Base-by-base conservation (phyloP, 306 rosid species). In the Cucurbita moschata region DNA sequence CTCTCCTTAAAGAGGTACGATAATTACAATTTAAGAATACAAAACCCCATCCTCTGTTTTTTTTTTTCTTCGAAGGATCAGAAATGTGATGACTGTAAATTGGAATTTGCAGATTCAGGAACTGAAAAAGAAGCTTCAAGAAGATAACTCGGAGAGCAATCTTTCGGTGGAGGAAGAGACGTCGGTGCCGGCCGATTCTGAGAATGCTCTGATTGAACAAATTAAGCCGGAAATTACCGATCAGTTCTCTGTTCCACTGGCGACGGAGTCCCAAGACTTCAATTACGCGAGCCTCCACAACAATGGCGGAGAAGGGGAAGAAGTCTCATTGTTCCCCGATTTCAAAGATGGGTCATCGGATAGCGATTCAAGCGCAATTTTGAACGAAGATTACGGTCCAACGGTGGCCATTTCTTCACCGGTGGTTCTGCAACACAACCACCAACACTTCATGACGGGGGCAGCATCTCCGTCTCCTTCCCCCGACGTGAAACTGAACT, bases 311-410 rank as follows among this genome's bases (percentile, higher is more conserved):
- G 80, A 56, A 18, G 57, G 44, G 55, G 80, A 72, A 30, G 80
- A 46, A 30, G 71, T 55, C 14, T 77, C 88, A 7, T 76, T 84
- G 39, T 82, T 86, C 72, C 61, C 80, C 0, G 95, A 92, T 8
- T 84, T 88, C 51, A 90, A 90, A 85, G 97, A 90, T 63, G 98
- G 98, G 1, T 83, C 88, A 40, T 93, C 98, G 0, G 98, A 93
- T 50, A 93, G 98, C n/a, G 98, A 94, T 76, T 87, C 98, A 0
- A 94, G 98, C 44, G 97, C 97, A 14, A 86, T 94, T 76, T 53
- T 94, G 70, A 94, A 90, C 77, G 98, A 94, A 44, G 97, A 77
- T 38, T 75, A 58, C 65, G 84, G 96, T 39, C 87, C 92, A 4
- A 66, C 65, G 43, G 62, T 71, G 0, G 83, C 82, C 47, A 73